Percentiles rank a stretch among this genome's conserved stretches.
These are phyloP conservation scores for Fusarium abutilonis DNA, from an alignment of 2,329 filamentous ascomycete genomes.

Conservation along the genomic window DNA sequence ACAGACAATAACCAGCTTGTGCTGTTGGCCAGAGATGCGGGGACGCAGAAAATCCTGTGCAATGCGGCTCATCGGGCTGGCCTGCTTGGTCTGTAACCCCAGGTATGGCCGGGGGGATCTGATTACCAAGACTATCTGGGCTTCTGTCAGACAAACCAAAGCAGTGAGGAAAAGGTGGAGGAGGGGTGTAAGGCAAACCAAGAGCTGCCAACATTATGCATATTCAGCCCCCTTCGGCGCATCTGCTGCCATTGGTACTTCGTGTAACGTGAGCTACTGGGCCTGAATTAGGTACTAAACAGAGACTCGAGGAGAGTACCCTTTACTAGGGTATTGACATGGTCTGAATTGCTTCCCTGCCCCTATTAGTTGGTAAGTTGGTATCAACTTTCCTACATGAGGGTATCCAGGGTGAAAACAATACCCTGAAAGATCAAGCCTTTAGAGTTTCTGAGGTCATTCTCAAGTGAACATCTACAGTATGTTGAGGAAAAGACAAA, in stretches of 20 bases:
- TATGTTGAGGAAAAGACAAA: neutral
- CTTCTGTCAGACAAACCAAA: no score
- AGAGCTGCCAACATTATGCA: neutral
- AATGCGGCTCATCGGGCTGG: conserved; percentile 4
- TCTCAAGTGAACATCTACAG: no score
- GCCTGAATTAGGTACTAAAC: neutral
- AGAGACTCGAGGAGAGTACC: neutral
- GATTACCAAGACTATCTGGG: neutral
- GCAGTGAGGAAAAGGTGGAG: neutral
- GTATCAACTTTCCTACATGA: neutral
- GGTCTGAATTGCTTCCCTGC: neutral
- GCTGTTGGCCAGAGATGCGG: neutral
- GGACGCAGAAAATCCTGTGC: conserved; percentile 1
- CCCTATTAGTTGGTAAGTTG: no score
- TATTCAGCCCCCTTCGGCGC: neutral
- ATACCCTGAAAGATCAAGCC: neutral
- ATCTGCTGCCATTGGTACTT: neutral
- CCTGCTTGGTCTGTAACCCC: neutral
- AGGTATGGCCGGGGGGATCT: neutral
- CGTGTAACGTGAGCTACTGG: neutral
- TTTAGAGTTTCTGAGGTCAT: neutral
- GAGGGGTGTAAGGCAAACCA: neutral
- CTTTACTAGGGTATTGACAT: neutral
- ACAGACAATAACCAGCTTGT: no score
- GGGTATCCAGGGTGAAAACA: no score